Base-by-base conservation (phyloP, 306 rosid species). In the Phaseolus lunatus region DNA sequence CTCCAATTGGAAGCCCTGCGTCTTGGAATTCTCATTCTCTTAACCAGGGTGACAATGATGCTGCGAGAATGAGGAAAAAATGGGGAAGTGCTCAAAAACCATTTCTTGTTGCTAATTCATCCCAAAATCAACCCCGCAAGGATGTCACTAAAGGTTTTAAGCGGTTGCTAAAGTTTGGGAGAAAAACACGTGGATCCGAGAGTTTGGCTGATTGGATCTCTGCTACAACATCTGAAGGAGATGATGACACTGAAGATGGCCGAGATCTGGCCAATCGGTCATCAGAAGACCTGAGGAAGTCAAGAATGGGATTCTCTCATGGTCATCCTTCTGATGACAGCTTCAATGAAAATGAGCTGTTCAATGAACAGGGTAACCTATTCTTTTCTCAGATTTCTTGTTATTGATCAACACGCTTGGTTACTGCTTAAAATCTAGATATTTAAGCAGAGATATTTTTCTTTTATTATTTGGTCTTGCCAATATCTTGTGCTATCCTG, bases 141-240 rank as follows among this genome's bases (percentile, higher is more conserved):
- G 99, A 96, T 81, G 87, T 91, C 85, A 84, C 99, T 1, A 93
- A 85, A 83, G 99, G 99, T 73, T 93, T 96, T 80, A 96, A 96
- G 73, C 86, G 98, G 80, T 82, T 96, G 22, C 84, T 96, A 3
- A 96, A 96, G 86, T 96, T 96, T 63, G 98, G 99, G 59, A 90
- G 99, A 77, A 96, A 91, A 85, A 88, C 72, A 73, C 98, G 97
- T n/a, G 99, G 97, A 72, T 84, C 96, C 5, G 99, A 96, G 70
- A 90, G 80, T 82, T 84, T 84, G 78, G 88, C 74, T 49, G 99
- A 96, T 79, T 96, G 99, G 98, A 86, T 96, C 66, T 96, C 99
- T 72, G 99, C 90, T 58, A 93, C 99, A n/a, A 96, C 99, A 73
- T 96, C 99, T 61, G 99, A 96, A 82, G 99, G 99, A 78, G 99